Conservation (phyloP, 106 monocot genomes). For the Hemerocallis citrina region DNA sequence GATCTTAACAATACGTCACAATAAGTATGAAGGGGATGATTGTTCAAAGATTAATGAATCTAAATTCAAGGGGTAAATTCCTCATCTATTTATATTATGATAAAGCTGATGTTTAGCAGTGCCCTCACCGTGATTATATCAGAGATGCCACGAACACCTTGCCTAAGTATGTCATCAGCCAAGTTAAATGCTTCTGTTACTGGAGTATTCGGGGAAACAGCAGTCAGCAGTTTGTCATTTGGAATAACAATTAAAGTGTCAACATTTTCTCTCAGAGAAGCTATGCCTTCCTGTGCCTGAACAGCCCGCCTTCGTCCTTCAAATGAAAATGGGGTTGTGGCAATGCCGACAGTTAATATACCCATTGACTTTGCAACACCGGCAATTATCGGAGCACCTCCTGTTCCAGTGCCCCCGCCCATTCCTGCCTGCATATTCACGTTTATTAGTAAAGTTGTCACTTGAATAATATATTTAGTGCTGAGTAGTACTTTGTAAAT, state of each 20-base stretch:
- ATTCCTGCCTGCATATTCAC: constrained; percentile 66
- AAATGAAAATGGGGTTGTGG: constrained; percentile 81
- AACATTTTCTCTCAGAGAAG: constrained; percentile 63
- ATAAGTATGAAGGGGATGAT: no score
- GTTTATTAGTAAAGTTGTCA: no score
- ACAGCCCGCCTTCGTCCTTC: constrained; percentile 70
- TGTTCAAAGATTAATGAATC: no score
- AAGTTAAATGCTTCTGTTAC: constrained; percentile 87
- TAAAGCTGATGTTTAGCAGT: no score
- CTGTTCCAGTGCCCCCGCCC: constrained; percentile 88
- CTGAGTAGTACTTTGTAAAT: no score
- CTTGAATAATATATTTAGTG: no score
- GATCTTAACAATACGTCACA: no score
- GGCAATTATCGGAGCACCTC: constrained; percentile 80
- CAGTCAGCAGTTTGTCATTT: constrained; percentile 79
- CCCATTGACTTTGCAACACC: constrained; percentile 82
- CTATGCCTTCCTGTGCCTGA: constrained; percentile 89
- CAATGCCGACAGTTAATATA: constrained; percentile 78
- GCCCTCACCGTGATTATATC: constrained; percentile 78
- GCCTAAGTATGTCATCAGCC: constrained; percentile 83
- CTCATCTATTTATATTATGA: no score
- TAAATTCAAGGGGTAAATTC: no score
- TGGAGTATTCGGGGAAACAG: constrained; percentile 80
- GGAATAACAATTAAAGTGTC: constrained; percentile 82
- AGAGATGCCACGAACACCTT: constrained; percentile 85